Base-by-base conservation (phyloP, 2,329 filamentous ascomycete species). In the Aspergillus puulaauensis region DNA sequence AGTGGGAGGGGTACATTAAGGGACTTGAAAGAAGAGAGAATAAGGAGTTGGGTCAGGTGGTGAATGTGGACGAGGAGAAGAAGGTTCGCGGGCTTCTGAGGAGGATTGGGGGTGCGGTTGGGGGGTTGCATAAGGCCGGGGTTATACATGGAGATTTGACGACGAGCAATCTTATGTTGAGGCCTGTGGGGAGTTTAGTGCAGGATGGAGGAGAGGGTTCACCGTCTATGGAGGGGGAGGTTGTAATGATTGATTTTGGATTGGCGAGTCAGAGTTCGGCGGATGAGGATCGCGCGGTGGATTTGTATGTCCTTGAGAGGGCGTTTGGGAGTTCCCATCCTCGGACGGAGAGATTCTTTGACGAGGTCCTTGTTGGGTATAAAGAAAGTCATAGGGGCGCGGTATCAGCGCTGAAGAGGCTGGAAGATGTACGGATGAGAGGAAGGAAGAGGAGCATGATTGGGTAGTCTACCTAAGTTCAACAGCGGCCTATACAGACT, bases 361-460 rank as follows among this genome's bases (percentile, higher is more conserved):
- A 81, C 33, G 85, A 90, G 67, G 82, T 97, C 19, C 77, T 98
- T 19, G 80, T 83, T 56, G 88, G 85, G 3, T 99, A 99, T 77
- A 83, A 79, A 52, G 82, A 83, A 63, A 85, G 83, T 35, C 93
- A 90, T 70, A 92, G 91, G 77, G 90, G 90, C 15, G 89, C 90
- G 0, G 83, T 79, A 57, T 79, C 84, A 19, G 91, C 93, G 21
- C 75, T 99, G 71, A 91, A 86, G 78, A 90, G 88, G 73, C 76
- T 99, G 61, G 92, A 96, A 72, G 93, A 96, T 64, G 95, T 99
- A 47, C 86, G 95, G 71, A 86, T 96, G 87, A 87, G 95, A 73
- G 95, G 95, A 3, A 83, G 95, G 72, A 99, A 99, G 84, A 89
- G 91, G 75, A 98, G 92, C 73, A 99, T 99, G 95, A 73, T 99